Base-by-base conservation (phyloP, 2,329 filamentous ascomycete genomes). In the Trichoderma atrobrunneum region DNA sequence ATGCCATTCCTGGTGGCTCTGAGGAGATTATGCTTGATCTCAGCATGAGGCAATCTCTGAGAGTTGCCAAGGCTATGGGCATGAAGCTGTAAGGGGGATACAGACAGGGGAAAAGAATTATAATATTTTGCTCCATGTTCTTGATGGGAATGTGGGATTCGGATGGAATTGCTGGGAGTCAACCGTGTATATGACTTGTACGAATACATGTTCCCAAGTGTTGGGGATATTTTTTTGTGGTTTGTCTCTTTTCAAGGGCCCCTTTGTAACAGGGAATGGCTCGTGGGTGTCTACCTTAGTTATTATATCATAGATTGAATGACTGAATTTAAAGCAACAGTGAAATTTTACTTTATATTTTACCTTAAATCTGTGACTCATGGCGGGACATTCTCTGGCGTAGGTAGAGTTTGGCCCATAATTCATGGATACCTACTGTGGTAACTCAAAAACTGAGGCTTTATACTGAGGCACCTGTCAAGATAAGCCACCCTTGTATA, bases 21-120 rank as follows among this genome's bases (percentile, higher is more conserved):
- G 95, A 99, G 85, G 96, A 99, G 88, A 99, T 99, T 76, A 99
- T 99, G 96, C 85, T 98, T 76, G 96, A 99, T 82, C 83, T 99
- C 79, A 97, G 93, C 84, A 97, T 99, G 82, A 88, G 95, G 77
- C 95, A 98, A 87, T 92, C 91, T 74, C 81, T 97, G 86, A 91
- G 90, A 81, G 96, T 99, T 70, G 93, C 94, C 77, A 91, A 98
- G 87, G 91, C 91, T 74, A 86, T 97, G 81, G 72, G 96, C 11
- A 98, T 98, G 95, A 99, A 98, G 88, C 81, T 99, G 81, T 98
- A 54, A 70, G 16, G n/a, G 32, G 24, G 66, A 30, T 8, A 7
- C 34, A 16, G 34, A 16, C 14, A 7, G 14, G 34, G 6, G 34
- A 21, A 51, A 21, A 28, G 7, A 57, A 39, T 28, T 24, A 14